A percentile compares a stretch with the other conserved stretches of the same genome.
Evolutionary conservation across 1,284 basidiomycete species (phyloP).

Genomic region (Ceraceosorus guamensis): DNA sequence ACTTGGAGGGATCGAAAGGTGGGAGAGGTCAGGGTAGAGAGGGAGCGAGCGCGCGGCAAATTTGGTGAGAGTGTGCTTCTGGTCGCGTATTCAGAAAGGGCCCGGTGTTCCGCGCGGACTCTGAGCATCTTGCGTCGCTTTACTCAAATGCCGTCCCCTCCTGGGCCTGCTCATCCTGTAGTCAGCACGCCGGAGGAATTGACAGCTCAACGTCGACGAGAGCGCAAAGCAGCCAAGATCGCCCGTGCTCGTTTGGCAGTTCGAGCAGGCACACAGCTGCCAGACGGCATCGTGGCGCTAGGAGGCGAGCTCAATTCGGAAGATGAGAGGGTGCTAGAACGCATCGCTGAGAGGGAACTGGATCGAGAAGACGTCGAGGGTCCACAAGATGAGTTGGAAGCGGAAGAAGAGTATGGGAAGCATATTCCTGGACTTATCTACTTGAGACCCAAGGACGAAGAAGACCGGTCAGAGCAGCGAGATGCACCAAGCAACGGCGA

Average conservation of each 20-base stretch:
- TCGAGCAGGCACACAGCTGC: constrained; percentile 39
- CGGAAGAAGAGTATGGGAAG: constrained; percentile 8
- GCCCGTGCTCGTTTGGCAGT: constrained; percentile 44
- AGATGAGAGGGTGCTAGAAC: constrained; percentile 27
- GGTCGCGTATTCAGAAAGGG: no score
- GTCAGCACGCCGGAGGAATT: constrained; percentile 44
- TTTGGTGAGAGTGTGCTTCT: constrained; percentile 48
- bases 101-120: not conserved
- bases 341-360: constrained; percentile 26
- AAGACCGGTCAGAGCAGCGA: not conserved
- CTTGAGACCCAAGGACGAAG: not conserved
- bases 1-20: constrained; percentile 61
- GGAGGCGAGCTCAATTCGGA: constrained; percentile 48
- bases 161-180: not conserved
- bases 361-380: constrained; percentile 16
- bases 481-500: constrained; percentile 4
- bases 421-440: constrained; percentile 14
- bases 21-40: constrained; percentile 52
- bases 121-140: not conserved
- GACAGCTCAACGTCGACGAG: constrained; percentile 38
- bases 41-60: constrained; percentile 48
- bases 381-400: not conserved
- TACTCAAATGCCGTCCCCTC: not conserved
- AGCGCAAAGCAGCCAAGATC: constrained; percentile 44
- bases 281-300: constrained; percentile 38